These are phyloP conservation scores for Cucurbita moschata DNA, from an alignment of 306 rosid species.

Conservation along the genomic window DNA sequence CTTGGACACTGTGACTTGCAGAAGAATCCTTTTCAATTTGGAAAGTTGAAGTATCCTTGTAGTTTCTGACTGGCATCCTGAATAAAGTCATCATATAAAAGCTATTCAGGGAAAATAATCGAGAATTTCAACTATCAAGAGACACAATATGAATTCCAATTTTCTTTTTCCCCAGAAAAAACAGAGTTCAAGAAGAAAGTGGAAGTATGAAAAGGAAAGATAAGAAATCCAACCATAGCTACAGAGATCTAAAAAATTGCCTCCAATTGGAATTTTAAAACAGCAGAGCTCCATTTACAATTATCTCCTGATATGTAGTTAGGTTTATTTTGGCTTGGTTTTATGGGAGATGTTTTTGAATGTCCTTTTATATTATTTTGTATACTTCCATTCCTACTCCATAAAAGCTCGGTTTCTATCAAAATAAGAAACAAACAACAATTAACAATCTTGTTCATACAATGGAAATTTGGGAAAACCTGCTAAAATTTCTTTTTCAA, in stretches of 20 bases:
- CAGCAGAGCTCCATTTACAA: neutral
- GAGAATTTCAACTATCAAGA: neutral
- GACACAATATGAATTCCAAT: neutral
- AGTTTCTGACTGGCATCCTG: slow-evolving; percentile 91
- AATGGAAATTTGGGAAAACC: neutral
- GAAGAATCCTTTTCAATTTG: slow-evolving; percentile 96
- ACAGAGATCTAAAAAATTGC: neutral
- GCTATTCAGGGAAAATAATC: neutral
- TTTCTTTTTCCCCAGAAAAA: neutral
- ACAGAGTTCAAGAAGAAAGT: neutral
- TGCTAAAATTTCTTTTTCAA: neutral
- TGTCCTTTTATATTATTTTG: too few relatives aligned
- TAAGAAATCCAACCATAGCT: neutral
- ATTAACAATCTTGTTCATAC: neutral
- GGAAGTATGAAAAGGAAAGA: neutral
- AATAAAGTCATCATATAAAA: slow-evolving; percentile 1
- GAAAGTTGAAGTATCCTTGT: slow-evolving; percentile 80
- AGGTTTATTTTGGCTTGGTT: too few relatives aligned
- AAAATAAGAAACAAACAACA: neutral
- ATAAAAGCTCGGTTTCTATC: neutral
- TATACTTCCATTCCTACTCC: neutral
- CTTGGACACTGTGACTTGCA: slow-evolving; percentile 72
- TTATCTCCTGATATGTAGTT: too few relatives aligned
- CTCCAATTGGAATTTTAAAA: neutral
- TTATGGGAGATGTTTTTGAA: too few relatives aligned